Evolutionary conservation across 176 grass and related monocot genomes (phyloP), one percentile per base, ranked within the genome.

Genomic region (Aegilops tauschii): DNA sequence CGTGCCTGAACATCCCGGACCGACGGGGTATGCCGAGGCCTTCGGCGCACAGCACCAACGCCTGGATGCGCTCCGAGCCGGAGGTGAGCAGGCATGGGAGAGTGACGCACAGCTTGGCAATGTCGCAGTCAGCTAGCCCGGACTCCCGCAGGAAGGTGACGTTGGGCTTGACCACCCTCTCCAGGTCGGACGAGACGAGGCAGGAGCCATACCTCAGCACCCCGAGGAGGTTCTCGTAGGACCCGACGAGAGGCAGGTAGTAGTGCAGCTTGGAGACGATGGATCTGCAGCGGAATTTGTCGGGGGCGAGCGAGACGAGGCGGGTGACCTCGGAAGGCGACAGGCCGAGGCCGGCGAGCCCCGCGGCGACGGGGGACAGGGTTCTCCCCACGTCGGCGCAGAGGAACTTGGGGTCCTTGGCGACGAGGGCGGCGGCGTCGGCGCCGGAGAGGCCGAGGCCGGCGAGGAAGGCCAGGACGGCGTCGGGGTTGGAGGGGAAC

Each of bases 391-490:
- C 86, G n/a, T 28, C 40, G 67, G 73, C 64, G 76, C 49, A 30
- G 35, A 92, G 62, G 37, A 82, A 12, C 10, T 6, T 3, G 18
- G 90, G 83, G 28, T 68, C 23, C 29, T 49, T 32, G 16, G 50
- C 30, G 39, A 89, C 35, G 32, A 78, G 20, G 25, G 34, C 69
- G 21, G 47, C 77, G 73, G 83, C 35, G 78, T 80, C 58, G 49
- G 58, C 20, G 40, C 44, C 3, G 36, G 65, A 30, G 9, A 92
- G 70, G 14, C 86, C 90, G 72, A 86, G 79, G 58, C 65, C 59
- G 12, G 67, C 40, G 64, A 89, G 36, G 79, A 92, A 89, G 61
- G 69, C 35, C 17, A 89, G 83, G 71, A 89, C 86, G 13, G 86
- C 66, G 35, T 92, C 90, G 9, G 83, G 78, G 0, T 92, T 86